These are phyloP conservation scores for Ophiognomonia clavigignenti-juglandacearum DNA, from an alignment of 2,329 filamentous ascomycete species.

Conservation along the genomic window DNA sequence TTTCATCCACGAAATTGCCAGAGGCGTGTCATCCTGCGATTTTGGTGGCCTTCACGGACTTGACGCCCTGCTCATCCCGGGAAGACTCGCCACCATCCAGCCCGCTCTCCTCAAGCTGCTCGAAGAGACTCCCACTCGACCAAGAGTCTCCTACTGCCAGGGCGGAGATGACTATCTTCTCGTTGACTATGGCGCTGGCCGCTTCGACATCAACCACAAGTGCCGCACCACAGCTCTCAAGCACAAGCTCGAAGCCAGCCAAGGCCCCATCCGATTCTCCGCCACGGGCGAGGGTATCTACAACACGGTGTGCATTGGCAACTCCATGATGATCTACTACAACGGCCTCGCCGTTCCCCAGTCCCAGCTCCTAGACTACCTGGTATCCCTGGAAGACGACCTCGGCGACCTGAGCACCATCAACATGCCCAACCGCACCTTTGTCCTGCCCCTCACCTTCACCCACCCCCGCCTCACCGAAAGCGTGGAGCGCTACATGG, in stretches of 20 bases:
- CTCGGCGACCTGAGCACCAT: conserved; percentile 33
- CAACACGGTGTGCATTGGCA: conserved; percentile 47
- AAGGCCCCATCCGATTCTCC: conserved; percentile 29
- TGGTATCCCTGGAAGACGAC: conserved; percentile 31
- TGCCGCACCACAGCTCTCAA: conserved; percentile 51
- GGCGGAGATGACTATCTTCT: conserved; percentile 48
- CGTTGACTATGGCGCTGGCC: conserved; percentile 52
- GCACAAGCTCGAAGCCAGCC: conserved; percentile 34
- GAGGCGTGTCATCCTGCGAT: background rate
- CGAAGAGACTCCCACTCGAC: conserved; percentile 28
- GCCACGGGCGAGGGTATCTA: conserved; percentile 28
- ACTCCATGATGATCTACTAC: conserved; percentile 40
- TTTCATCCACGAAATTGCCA: conserved; percentile 30
- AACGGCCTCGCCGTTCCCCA: conserved; percentile 35
- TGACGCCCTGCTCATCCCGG: background rate
- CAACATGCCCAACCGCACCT: conserved; percentile 37
- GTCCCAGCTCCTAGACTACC: conserved; percentile 28
- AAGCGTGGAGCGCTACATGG: conserved; percentile 24
- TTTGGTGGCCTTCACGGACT: conserved; percentile 3
- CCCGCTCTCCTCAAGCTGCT: conserved; percentile 16
- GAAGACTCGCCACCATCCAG: background rate
- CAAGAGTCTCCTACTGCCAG: conserved; percentile 35
- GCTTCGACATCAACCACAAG: conserved; percentile 52
- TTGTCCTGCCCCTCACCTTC: conserved; percentile 39
- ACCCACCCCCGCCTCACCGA: conserved; percentile 24